Evolutionary conservation across 2,329 filamentous ascomycete species (phyloP).

Genomic region (Curvularia lunata): DNA sequence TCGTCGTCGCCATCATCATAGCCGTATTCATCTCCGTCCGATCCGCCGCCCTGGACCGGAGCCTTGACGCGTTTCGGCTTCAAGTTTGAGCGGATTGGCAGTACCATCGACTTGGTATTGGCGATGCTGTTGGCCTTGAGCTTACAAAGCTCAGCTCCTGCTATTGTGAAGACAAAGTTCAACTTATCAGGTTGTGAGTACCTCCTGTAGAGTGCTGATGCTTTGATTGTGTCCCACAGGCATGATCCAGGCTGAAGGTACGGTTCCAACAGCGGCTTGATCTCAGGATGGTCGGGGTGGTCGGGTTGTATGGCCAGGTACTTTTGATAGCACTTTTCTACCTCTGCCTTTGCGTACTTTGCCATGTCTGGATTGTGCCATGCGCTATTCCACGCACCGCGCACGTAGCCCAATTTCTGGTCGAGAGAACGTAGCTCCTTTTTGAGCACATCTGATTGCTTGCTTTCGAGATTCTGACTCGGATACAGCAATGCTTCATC

Average conservation of each 20-base stretch:
- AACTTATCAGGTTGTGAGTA: slow-evolving; percentile 25
- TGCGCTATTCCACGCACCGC: slow-evolving; percentile 14
- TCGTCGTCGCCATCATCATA: slow-evolving; percentile 27
- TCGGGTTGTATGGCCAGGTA: slow-evolving; percentile 32
- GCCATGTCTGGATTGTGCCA: slow-evolving; percentile 5
- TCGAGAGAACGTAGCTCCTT: slow-evolving; percentile 18
- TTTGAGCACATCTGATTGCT: slow-evolving; percentile 10
- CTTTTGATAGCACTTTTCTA: slow-evolving; percentile 27
- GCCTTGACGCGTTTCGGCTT: slow-evolving; percentile 42
- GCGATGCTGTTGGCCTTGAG: slow-evolving; percentile 40
- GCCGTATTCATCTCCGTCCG: slow-evolving; percentile 20
- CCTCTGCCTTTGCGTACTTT: slow-evolving; percentile 18
- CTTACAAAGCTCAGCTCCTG: slow-evolving; percentile 49
- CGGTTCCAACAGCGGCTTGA: slow-evolving; percentile 21
- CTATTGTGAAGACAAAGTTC: slow-evolving; percentile 49
- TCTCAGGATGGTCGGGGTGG: slow-evolving; percentile 14
- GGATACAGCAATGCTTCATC: slow-evolving; percentile 29
- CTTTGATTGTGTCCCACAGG: slow-evolving; percentile 55
- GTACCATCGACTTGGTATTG: slow-evolving; percentile 22
- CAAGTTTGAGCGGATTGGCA: slow-evolving; percentile 35
- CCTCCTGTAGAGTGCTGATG: slow-evolving; percentile 50
- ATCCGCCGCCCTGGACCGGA: slow-evolving; percentile 15
- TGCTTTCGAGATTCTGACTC: slow-evolving; percentile 1
- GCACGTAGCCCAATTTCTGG: slow-evolving; percentile 5
- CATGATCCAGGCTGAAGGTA: slow-evolving; percentile 21